Base-by-base conservation (phyloP, 2,329 filamentous ascomycete species). In the Rhynchosporium graminicola region DNA sequence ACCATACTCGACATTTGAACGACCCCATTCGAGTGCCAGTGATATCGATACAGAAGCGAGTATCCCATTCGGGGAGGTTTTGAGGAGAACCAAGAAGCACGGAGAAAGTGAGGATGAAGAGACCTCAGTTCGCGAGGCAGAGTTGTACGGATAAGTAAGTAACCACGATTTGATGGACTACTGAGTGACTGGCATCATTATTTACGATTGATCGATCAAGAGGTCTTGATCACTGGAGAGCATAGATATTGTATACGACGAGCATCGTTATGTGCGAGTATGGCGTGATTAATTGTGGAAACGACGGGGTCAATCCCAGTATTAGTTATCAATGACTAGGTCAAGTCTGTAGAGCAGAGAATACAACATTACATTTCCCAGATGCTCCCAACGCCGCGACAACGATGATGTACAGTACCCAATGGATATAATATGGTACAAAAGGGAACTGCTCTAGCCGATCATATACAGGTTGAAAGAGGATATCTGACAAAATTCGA, bases 1-100 rank as follows among this genome's bases (percentile, higher is more conserved):
- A 15, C 47, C 56, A 9, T 20, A 4, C 15, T 58, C n/a, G 45
- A 46, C 31, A 29, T 40, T 58, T 9, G 45, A 50, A n/a, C 38
- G 56, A 40, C 56, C 43, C 1, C 29, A 50, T 29, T 57, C 46
- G 29, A 28, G 54, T 29, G 40, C 20, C n/a, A 57, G 60, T 43
- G 54, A 62, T 52, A 36, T 46, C 38, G 60, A 62, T 28, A 62
- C 52, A 6, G 52, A 57, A 20, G 40, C 29, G 12, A 51, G 56
- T 31, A 46, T 48, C 36, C 31, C 15, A 7, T 62, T 57, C 29
- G 60, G 60, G 13, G 60, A 62, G 15, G 45, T 45, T 38, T 46
- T 62, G 38, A 55, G 12, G 4, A 56, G 47, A 20, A 40, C 20
- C 10, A 40, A 46, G 29, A 40, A 59, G 45, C 45, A 59, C n/a